Evolutionary conservation across 129 eudicot species (phyloP).

Genomic region (Pulicaria dysenterica): DNA sequence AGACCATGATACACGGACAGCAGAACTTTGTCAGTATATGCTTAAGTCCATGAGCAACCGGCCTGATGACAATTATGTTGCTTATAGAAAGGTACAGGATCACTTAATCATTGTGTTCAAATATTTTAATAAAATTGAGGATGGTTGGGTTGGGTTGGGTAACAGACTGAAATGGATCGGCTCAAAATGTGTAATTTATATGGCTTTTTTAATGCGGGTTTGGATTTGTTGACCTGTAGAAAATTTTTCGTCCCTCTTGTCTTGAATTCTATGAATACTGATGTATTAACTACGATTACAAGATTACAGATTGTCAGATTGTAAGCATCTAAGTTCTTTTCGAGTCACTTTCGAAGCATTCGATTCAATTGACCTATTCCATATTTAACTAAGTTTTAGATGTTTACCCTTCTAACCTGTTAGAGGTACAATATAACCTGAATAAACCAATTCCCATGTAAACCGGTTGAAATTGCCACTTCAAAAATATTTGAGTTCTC

Average conservation of each 20-base stretch:
- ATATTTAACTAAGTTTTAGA: not conserved
- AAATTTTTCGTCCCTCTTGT: not conserved
- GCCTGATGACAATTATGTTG: constrained; percentile 94
- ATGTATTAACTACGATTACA: not conserved
- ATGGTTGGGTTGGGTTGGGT: constrained; percentile 1
- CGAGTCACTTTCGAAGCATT: not conserved
- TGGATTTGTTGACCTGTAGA: not conserved
- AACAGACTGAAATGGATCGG: not conserved
- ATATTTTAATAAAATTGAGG: not conserved
- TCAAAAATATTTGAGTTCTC: not conserved
- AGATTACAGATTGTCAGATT: not conserved
- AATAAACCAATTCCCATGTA: not conserved
- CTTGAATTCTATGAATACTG: not conserved
- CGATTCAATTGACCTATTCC: not conserved
- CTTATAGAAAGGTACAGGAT: constrained; percentile 81
- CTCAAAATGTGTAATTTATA: not conserved
- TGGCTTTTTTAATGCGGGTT: not conserved
- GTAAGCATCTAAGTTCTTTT: not conserved
- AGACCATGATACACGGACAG: constrained; percentile 52
- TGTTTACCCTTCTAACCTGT: not conserved
- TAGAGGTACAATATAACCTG: not conserved
- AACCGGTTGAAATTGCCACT: not conserved
- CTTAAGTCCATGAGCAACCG: constrained; percentile 72
- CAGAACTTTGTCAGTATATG: constrained; percentile 62
- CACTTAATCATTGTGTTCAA: not conserved